These are phyloP conservation scores for Smittium mucronatum DNA, from an alignment of 371 early-diverging fungal species.

Conservation along the genomic window DNA sequence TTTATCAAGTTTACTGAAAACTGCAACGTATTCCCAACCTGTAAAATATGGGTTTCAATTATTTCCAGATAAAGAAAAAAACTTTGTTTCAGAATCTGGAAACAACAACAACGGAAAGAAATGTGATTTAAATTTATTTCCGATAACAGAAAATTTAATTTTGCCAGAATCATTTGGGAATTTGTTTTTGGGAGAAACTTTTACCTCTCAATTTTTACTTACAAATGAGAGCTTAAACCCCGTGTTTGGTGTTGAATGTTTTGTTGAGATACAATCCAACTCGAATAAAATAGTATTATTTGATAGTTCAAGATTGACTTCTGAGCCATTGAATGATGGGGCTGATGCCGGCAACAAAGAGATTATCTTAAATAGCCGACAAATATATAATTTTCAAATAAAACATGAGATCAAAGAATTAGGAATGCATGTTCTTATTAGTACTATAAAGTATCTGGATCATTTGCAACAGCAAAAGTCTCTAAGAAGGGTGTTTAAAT, in stretches of 20 bases:
- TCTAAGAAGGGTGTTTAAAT: conserved; percentile 85
- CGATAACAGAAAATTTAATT: conserved; percentile 44
- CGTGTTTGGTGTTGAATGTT: conserved; percentile 55
- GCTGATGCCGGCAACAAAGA: not conserved
- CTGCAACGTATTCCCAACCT: not conserved
- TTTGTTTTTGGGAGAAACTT: conserved; percentile 89
- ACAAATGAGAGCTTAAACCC: conserved; percentile 60
- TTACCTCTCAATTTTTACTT: conserved; percentile 70
- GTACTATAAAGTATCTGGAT: conserved; percentile 68
- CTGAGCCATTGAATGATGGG: conserved; percentile 5
- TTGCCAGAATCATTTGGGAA: conserved; percentile 69
- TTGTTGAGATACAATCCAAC: conserved; percentile 78
- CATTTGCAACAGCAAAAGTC: conserved; percentile 50
- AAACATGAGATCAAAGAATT: conserved; percentile 91
- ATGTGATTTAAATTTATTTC: conserved; percentile 12
- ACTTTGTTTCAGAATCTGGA: conserved; percentile 17
- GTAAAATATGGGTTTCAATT: conserved; percentile 12
- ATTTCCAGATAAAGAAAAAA: no score
- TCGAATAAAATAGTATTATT: conserved; percentile 24
- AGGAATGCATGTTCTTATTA: conserved; percentile 80
- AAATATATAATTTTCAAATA: conserved; percentile 36
- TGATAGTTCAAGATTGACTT: conserved; percentile 1
- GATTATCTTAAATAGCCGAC: conserved; percentile 34
- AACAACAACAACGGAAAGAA: conserved; percentile 20
- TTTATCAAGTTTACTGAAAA: not conserved